A percentile compares a stretch with the other conserved stretches of the same genome.
phyloP scores from a whole-genome alignment of 345 rosid species.

The Mallotus nudiflorus region DNA sequence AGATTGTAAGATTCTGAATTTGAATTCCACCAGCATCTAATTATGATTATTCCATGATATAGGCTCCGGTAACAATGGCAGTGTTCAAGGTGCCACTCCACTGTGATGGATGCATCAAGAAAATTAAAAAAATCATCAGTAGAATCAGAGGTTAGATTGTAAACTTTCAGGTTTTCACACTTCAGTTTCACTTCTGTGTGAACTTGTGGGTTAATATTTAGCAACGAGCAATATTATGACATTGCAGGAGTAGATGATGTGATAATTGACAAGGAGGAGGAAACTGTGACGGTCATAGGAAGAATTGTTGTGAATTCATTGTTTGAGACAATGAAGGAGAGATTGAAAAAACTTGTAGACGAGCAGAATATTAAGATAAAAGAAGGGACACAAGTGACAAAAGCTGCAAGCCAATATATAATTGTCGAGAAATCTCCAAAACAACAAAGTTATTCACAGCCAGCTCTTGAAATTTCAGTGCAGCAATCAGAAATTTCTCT shows the following conservation, averaged over 20 bases:
- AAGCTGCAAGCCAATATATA: neutral
- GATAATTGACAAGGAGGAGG: neutral
- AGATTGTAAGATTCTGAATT: too few species aligned
- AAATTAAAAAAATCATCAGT: neutral
- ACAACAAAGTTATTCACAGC: neutral
- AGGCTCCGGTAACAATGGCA: neutral
- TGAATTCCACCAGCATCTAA: too few species aligned
- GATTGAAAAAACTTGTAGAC: conserved; percentile 1
- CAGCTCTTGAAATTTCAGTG: neutral
- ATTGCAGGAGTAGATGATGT: neutral
- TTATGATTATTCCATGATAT: neutral
- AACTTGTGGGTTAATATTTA: too few species aligned
- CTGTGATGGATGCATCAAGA: neutral
- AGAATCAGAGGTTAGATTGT: neutral
- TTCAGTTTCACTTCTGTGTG: too few species aligned
- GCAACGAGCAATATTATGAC: neutral
- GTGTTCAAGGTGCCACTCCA: conserved; percentile 8
- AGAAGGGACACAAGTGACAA: neutral
- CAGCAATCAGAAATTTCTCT: neutral
- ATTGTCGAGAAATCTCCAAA: neutral
- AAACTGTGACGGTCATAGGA: neutral
- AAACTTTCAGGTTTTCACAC: too few species aligned
- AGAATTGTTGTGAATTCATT: neutral
- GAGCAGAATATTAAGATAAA: neutral
- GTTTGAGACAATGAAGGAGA: neutral